These are phyloP conservation scores for Apiospora malaysiana DNA, from an alignment of 2,329 filamentous ascomycete genomes.

Conservation along the genomic window DNA sequence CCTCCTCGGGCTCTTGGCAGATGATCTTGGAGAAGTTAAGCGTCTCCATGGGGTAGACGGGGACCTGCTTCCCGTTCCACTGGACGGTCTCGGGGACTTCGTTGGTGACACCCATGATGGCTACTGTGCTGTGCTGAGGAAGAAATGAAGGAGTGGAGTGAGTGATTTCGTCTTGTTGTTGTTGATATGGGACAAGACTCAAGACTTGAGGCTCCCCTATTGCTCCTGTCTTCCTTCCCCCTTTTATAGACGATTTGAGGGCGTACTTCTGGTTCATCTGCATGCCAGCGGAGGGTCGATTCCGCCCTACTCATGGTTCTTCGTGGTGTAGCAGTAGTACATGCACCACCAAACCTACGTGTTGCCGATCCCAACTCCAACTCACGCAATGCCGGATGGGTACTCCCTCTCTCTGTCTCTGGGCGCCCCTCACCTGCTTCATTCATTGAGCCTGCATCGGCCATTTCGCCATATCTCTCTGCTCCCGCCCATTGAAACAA, in stretches of 20 bases:
- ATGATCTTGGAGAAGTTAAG: slow-evolving; percentile 58
- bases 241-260: neutral
- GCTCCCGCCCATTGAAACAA: neutral
- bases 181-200: neutral
- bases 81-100: slow-evolving; percentile 51
- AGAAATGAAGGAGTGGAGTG: neutral
- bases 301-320: neutral
- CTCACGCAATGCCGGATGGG: neutral
- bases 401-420: neutral
- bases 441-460: neutral
- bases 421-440: slow-evolving; percentile 1
- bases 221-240: neutral
- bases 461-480: neutral
- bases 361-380: neutral
- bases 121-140: neutral
- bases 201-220: neutral
- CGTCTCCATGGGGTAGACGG: slow-evolving; percentile 58
- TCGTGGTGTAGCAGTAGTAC: neutral
- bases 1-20: slow-evolving; percentile 59
- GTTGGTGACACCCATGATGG: slow-evolving; percentile 44
- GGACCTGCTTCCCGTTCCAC: slow-evolving; percentile 55
- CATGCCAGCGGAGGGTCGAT: neutral
- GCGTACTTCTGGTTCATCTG: neutral
- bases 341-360: neutral
- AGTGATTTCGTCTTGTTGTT: neutral